A percentile compares a stretch with the other conserved stretches of the same genome.
Evolutionary conservation across 139 green algal species (phyloP).

Genomic region (Chlamydomonas urium): DNA sequence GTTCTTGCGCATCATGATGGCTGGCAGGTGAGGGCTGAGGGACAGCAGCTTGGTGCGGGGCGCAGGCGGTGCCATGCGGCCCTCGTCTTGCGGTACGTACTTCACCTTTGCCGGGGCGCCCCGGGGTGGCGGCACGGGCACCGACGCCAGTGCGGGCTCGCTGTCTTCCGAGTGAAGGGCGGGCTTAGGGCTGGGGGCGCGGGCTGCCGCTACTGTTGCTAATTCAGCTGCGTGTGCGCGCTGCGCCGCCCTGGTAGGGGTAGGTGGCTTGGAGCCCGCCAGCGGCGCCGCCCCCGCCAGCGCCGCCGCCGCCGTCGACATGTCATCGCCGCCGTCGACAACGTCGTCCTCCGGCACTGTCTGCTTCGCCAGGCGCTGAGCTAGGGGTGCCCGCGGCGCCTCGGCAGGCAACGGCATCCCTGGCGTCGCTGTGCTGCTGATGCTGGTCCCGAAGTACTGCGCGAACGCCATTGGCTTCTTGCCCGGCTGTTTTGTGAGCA

Average conservation of each 20-base stretch:
- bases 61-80: too few species aligned
- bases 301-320: neutral
- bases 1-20: constrained; percentile 39
- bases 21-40: constrained; percentile 26
- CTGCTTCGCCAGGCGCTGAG: neutral
- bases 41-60: constrained; percentile 29
- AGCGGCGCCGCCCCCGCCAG: neutral
- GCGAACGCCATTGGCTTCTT: constrained; percentile 44
- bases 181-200: neutral
- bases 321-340: constrained; percentile 7
- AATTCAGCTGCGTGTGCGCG: neutral
- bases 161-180: neutral
- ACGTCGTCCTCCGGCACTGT: constrained; percentile 27
- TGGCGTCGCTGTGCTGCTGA: too few species aligned
- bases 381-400: neutral
- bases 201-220: too few species aligned
- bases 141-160: neutral
- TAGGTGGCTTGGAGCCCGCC: neutral
- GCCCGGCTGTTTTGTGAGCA: constrained; percentile 21
- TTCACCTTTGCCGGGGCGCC: neutral
- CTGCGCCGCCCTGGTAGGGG: neutral
- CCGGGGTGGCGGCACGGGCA: neutral
- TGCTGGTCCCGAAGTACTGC: constrained; percentile 39
- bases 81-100: neutral
- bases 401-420: too few species aligned